phyloP scores from a whole-genome alignment of 129 eudicot species.

The Centrapalus pauciflorus region DNA sequence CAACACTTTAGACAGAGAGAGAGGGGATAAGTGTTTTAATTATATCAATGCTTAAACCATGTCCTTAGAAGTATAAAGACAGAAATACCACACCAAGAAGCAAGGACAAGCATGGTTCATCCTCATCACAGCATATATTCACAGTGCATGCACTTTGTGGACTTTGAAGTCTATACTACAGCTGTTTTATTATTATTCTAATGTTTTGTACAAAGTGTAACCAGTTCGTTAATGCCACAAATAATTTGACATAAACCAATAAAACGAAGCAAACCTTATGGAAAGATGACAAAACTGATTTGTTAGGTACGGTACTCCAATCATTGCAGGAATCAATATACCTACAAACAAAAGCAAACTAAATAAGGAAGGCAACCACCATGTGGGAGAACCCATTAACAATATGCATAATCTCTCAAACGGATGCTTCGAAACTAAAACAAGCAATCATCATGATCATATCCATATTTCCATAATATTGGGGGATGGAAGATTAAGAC shows the following conservation, averaged over 20 bases:
- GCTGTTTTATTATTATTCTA: not conserved
- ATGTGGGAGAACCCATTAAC: constrained; percentile 6
- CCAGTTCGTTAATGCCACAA: not conserved
- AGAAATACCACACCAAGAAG: not conserved
- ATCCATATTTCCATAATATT: not conserved
- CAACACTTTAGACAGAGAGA: not conserved
- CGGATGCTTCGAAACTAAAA: not conserved
- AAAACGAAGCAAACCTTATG: constrained; percentile 47
- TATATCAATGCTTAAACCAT: not conserved
- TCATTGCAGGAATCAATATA: constrained; percentile 58
- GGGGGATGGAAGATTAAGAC: not conserved
- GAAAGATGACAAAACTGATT: constrained; percentile 51
- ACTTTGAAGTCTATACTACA: not conserved
- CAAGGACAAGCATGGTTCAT: not conserved
- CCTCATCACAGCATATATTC: not conserved
- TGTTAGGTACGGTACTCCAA: constrained; percentile 51
- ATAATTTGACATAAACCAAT: not conserved
- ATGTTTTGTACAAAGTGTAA: not conserved
- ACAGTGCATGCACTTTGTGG: not conserved
- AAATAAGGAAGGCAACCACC: not conserved
- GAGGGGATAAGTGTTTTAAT: not conserved
- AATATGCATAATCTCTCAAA: not conserved
- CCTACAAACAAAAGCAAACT: constrained; percentile 41
- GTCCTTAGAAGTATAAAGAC: not conserved
- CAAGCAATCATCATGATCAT: not conserved